Percentiles rank a stretch among this genome's conserved stretches.
phyloP scores from a whole-genome alignment of 2,329 filamentous ascomycete genomes.

The Colletotrichum eleusines region DNA sequence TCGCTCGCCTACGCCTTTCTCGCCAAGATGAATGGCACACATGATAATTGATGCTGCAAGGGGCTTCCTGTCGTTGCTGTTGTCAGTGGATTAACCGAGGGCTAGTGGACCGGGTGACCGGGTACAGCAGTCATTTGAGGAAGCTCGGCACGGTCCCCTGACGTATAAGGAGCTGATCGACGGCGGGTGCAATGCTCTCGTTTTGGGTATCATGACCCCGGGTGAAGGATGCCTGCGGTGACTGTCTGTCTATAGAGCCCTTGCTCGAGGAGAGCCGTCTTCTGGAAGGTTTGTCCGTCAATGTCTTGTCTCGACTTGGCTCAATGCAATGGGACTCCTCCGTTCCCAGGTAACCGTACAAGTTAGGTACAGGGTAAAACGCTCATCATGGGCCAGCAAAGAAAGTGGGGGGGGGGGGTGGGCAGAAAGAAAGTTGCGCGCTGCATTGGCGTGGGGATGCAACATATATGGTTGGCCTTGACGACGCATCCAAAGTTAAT shows the following conservation, averaged over 20 bases:
- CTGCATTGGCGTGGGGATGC: slow-evolving; percentile 9
- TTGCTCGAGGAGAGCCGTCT: slow-evolving; percentile 5
- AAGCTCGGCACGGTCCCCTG: slow-evolving; percentile 26
- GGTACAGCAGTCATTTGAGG: slow-evolving; percentile 19
- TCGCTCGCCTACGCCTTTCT: too few species aligned
- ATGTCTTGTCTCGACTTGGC: slow-evolving; percentile 20
- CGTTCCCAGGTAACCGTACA: not conserved
- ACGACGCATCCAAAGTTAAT: slow-evolving; percentile 32
- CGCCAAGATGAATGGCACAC: not conserved
- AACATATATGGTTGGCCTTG: slow-evolving; percentile 15
- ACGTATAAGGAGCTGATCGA: slow-evolving; percentile 7
- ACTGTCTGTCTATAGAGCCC: not conserved
- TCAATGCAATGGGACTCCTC: not conserved
- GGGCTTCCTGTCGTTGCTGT: not conserved
- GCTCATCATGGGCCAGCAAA: too few species aligned
- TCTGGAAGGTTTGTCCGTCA: not conserved
- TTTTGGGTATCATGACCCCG: not conserved
- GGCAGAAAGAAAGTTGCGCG: not conserved
- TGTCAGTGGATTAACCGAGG: not conserved
- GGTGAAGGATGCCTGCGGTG: slow-evolving; percentile 1
- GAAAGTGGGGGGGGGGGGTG: not conserved
- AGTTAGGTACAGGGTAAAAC: too few species aligned
- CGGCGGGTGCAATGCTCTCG: not conserved
- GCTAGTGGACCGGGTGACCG: slow-evolving; percentile 10
- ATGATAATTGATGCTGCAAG: not conserved